These are phyloP conservation scores for Laetiporus sulphureus DNA, from an alignment of 1,284 basidiomycete genomes.

Conservation along the genomic window DNA sequence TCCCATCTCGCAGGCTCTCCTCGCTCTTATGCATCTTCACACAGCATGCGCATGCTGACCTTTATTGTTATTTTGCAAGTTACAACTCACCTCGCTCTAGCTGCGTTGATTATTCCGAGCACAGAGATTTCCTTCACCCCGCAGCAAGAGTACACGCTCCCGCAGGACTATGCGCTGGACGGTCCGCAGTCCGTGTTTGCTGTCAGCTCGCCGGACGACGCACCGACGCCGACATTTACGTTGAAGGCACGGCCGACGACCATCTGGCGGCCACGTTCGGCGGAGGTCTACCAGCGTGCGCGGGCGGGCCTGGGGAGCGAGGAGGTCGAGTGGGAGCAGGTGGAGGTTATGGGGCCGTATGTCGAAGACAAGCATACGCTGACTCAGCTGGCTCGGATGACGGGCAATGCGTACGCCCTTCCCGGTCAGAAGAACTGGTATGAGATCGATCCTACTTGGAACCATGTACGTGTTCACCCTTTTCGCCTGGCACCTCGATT, in stretches of 20 bases:
- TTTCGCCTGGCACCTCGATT: background rate
- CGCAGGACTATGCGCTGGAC: background rate
- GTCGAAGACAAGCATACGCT: conserved; percentile 79
- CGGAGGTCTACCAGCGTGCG: conserved; percentile 41
- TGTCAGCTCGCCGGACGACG: conserved; percentile 2
- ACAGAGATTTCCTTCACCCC: conserved; percentile 8
- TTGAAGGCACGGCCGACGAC: conserved; percentile 48
- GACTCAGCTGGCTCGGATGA: conserved; percentile 83
- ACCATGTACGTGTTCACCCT: conserved; percentile 45
- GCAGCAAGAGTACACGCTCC: conserved; percentile 7
- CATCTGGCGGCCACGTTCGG: conserved; percentile 54
- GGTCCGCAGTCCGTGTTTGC: conserved; percentile 3
- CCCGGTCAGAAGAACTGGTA: conserved; percentile 76
- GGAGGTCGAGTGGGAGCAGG: conserved; percentile 49
- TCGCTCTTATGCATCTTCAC: too few species aligned
- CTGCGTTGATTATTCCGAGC: too few species aligned
- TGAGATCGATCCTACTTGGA: conserved; percentile 72
- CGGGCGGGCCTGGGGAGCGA: conserved; percentile 45
- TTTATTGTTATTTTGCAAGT: too few species aligned
- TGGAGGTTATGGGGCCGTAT: conserved; percentile 59
- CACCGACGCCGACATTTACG: conserved; percentile 14
- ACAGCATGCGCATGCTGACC: too few species aligned
- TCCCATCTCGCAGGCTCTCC: too few species aligned
- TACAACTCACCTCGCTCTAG: too few species aligned
- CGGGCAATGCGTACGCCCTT: conserved; percentile 82